Conservation (phyloP, 306 rosid species). For the Arachis stenosperma region DNA sequence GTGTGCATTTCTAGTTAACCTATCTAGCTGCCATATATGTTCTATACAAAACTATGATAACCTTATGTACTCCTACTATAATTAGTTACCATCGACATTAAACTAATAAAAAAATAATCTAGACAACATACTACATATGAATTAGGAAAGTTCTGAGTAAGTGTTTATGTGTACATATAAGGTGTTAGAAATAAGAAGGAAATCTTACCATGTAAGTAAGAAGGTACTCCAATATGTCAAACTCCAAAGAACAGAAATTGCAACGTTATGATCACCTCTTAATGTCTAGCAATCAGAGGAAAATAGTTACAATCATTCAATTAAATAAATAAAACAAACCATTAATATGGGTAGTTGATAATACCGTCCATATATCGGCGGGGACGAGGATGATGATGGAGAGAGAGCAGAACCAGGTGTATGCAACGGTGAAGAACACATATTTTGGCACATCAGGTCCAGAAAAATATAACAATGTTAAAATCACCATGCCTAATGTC, state of each 20-base stretch:
- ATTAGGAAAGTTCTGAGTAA: conserved; percentile 8
- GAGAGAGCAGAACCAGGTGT: conserved; percentile 94
- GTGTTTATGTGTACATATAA: neutral
- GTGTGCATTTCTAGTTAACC: conserved; percentile 37
- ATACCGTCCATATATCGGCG: conserved; percentile 95
- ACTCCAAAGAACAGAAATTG: conserved; percentile 86
- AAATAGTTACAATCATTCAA: conserved; percentile 33
- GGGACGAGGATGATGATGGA: conserved; percentile 95
- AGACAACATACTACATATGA: conserved; percentile 1
- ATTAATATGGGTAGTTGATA: neutral
- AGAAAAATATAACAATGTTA: conserved; percentile 80
- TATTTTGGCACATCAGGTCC: conserved; percentile 91
- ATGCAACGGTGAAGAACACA: conserved; percentile 84
- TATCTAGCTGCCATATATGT: conserved; percentile 40
- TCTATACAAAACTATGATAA: neutral
- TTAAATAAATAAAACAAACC: neutral
- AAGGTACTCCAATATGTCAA: conserved; percentile 98
- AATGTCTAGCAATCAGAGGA: conserved; percentile 44
- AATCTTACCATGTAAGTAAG: conserved; percentile 81
- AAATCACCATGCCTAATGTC: conserved; percentile 83
- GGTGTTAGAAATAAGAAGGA: conserved; percentile 7
- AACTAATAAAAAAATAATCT: too few species aligned
- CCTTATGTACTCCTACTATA: too few species aligned
- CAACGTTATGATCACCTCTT: conserved; percentile 43
- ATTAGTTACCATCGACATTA: neutral